A percentile compares a stretch with the other conserved stretches of the same genome.
These are phyloP conservation scores for Erysimum cheiranthoides DNA, from an alignment of 345 rosid species.

Conservation along the genomic window DNA sequence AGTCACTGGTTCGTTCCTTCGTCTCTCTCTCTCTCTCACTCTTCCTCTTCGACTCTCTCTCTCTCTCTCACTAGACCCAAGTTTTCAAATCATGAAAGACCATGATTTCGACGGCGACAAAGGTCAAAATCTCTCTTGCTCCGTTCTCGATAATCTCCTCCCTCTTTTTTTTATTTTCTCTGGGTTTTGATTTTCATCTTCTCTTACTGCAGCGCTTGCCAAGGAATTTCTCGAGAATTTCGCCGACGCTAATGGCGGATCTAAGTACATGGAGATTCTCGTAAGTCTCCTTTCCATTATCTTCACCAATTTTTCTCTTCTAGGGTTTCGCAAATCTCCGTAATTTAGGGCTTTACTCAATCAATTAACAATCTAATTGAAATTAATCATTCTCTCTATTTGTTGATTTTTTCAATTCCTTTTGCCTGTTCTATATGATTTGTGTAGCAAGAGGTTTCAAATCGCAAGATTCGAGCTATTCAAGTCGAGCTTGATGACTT, in stretches of 20 bases:
- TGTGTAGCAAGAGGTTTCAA: conserved; percentile 85
- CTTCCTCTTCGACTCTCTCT: neutral
- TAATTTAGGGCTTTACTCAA: conserved; percentile 32
- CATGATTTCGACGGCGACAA: conserved; percentile 64
- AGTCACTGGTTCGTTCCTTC: conserved; percentile 37
- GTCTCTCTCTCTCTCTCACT: conserved; percentile 40
- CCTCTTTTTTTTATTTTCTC: neutral
- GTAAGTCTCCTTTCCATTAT: conserved; percentile 54
- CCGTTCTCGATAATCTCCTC: neutral
- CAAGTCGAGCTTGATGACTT: conserved; percentile 85
- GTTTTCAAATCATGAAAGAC: conserved; percentile 61
- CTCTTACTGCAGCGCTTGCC: conserved; percentile 55
- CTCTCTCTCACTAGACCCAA: conserved; percentile 19
- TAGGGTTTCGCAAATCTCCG: conserved; percentile 30
- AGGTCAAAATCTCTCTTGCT: conserved; percentile 47
- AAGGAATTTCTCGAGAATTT: conserved; percentile 83
- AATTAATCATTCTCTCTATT: neutral
- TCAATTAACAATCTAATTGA: conserved; percentile 1
- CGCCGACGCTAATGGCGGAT: conserved; percentile 66
- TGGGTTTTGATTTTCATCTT: neutral
- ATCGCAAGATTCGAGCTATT: conserved; percentile 73
- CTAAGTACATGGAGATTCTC: conserved; percentile 82
- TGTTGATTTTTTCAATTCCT: neutral
- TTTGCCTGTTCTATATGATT: neutral
- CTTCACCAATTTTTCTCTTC: neutral